Percentiles rank a stretch among this genome's conserved stretches.
phyloP scores from a whole-genome alignment of 805 yeast genomes.

The Barnettozyma salicaria region DNA sequence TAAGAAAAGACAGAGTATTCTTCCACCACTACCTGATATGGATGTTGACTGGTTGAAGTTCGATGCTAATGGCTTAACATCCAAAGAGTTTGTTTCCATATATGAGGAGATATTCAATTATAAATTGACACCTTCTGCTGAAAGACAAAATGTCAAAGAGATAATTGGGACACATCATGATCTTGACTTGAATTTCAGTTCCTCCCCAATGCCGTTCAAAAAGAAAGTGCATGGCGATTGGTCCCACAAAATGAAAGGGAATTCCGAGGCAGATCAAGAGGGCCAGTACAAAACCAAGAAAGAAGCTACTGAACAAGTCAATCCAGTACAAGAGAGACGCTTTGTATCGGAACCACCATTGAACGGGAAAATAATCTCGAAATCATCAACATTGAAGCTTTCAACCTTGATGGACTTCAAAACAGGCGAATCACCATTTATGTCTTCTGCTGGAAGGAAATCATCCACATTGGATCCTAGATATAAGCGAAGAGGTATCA shows the following conservation, averaged over 20 bases:
- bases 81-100: slow-evolving; percentile 26
- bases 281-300: slow-evolving; percentile 4
- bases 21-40: slow-evolving; percentile 27
- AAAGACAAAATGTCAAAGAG: slow-evolving; percentile 8
- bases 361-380: slow-evolving; percentile 1
- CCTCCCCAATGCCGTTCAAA: slow-evolving; percentile 8
- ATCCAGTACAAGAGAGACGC: slow-evolving; percentile 10
- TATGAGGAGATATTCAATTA: slow-evolving; percentile 28
- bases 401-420: slow-evolving; percentile 9
- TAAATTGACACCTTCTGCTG: slow-evolving; percentile 11
- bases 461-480: slow-evolving; percentile 24
- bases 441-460: slow-evolving; percentile 4
- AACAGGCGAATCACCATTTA: slow-evolving; percentile 3
- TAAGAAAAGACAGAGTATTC: slow-evolving; percentile 24
- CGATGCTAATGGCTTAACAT: slow-evolving; percentile 15
- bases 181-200: background rate
- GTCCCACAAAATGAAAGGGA: background rate
- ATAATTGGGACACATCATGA: background rate
- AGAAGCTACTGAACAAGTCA: background rate
- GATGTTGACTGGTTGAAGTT: slow-evolving; percentile 23
- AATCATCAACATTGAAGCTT: slow-evolving; percentile 10
- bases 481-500: slow-evolving; percentile 15
- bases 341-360: slow-evolving; percentile 18
- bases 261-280: background rate
- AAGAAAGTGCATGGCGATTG: slow-evolving; percentile 1